Base-by-base conservation (phyloP, 805 yeast species). In the Candida krabiensis region DNA sequence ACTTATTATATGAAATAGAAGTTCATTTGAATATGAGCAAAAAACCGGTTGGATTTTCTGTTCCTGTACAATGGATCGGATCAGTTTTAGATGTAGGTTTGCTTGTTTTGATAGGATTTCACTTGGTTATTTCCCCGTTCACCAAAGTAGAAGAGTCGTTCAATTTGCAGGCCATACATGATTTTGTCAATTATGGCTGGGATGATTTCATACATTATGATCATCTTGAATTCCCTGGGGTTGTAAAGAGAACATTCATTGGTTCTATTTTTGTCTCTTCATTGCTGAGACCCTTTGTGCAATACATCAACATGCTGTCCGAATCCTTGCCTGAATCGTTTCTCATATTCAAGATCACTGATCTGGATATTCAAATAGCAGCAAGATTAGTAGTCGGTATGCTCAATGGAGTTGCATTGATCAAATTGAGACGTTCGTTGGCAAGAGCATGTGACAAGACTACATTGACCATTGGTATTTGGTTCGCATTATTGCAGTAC, bases 81-180 rank as follows among this genome's bases (percentile, higher is more conserved):
- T n/a, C 9, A 29, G 15, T 27, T 15, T 32, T 57, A 9, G 58
- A 59, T 40, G 23, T 37, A 5, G 40, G 65, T 5, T 58, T 83
- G 12, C 43, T 84, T 15, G 67, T 63, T 3, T 57, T 73, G 5
- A 69, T 84, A 9, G 57, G 69, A 2, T 61, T 63, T 32, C 80
- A 82, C 55, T 50, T 84, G 43, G 46, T 67, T 9, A 50, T 75
- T 2, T 73, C 96, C 0, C 97, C 96, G 0, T 87, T 67, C 61
- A 83, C 97, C 2, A 91, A 91, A 62, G 96, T 91, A 0, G 97
- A 91, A 58, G 98, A 91, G 59, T 86, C 96, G 19, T 91, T 91
- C 70, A 86, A 83, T 50, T 67, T 86, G 30, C 97, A 91, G 53
- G 97, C 97, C 0, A 69, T 87, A 28, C 89, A 90, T 55, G 97